Evolutionary conservation across 2,329 filamentous ascomycete genomes (phyloP), one percentile per base, ranked within the genome.

Genomic region (Aspergillus ruber): DNA sequence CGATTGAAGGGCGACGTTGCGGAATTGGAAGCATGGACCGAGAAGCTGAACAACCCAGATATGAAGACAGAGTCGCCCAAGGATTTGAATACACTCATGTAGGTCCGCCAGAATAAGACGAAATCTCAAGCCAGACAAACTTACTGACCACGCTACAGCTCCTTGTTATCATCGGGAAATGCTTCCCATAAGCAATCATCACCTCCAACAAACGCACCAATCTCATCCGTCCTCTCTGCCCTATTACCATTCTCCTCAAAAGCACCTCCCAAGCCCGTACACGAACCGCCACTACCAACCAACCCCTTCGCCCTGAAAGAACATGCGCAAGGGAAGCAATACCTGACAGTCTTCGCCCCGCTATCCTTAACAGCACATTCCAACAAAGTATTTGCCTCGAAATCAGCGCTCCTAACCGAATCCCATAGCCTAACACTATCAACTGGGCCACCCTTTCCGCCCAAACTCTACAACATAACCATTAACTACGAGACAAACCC

Each of bases 301-400:
- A 86, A 90, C 58, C 77, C 82, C 1, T 74, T 90, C 68, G 75
- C 79, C 1, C 74, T 85, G 1, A 72, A 76, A 40, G 56, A 62
- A 29, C 55, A 55, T 18, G 52, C 58, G 0, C 80, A 90, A 50
- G 80, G 85, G 43, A 68, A 86, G 2, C 81, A 84, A 0, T 89
- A 85, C 54, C 74, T 90, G 0, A 79, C 85, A 41, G 74, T 85
- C 7, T 89, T 93, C 57, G 86, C 81, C 0, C 81, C 85, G 0
- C 75, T 93, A 12, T 73, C 72, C 0, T 82, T 86, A 48, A 58
- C 52, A 5, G 49, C 63, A 12, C 57, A 62, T 27, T 67, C 62
- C 21, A 60, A 48, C n/a, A 56, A 57, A 36, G 43, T 56, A 8
- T 51, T 60, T 7, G 49, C 56, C 7, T 49, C 55, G 18, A 44